phyloP scores from a whole-genome alignment of 106 monocot genomes.

The Xerophyta viscosa region DNA sequence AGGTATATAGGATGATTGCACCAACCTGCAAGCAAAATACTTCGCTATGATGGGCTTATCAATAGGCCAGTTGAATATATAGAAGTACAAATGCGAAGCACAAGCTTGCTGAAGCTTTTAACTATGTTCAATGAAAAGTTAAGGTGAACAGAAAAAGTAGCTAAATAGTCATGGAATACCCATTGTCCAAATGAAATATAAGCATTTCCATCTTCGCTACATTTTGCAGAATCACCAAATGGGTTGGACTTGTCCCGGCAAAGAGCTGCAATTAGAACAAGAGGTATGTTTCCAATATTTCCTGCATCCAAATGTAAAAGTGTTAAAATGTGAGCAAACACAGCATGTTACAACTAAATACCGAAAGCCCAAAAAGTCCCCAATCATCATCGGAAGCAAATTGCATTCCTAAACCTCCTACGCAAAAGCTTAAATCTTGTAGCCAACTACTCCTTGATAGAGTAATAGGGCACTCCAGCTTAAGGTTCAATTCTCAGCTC shows the following conservation, averaged over 20 bases:
- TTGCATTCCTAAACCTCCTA: too few relatives aligned
- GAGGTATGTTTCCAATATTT: constrained; percentile 72
- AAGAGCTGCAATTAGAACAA: constrained; percentile 65
- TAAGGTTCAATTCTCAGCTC: too few relatives aligned
- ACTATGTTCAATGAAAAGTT: neutral
- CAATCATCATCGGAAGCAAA: too few relatives aligned
- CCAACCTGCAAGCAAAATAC: constrained; percentile 96
- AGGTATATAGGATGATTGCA: constrained; percentile 91
- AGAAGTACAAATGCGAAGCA: neutral
- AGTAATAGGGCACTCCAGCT: too few relatives aligned
- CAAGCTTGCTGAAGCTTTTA: neutral
- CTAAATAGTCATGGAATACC: constrained; percentile 40
- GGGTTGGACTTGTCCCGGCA: constrained; percentile 61
- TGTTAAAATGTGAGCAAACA: constrained; percentile 15
- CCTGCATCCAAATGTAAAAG: too few relatives aligned
- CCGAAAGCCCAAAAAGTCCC: too few relatives aligned
- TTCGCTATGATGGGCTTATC: too few relatives aligned
- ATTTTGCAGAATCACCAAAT: constrained; percentile 62
- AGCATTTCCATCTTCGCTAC: constrained; percentile 63
- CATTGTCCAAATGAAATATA: constrained; percentile 80
- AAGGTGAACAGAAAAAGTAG: too few relatives aligned
- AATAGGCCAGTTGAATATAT: too few relatives aligned
- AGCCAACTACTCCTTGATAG: too few relatives aligned
- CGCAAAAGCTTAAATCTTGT: too few relatives aligned
- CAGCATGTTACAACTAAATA: too few relatives aligned